Evolutionary conservation across 2,329 filamentous ascomycete genomes (phyloP), one percentile per base, ranked within the genome.

Genomic region (Monosporascus cannonballus): DNA sequence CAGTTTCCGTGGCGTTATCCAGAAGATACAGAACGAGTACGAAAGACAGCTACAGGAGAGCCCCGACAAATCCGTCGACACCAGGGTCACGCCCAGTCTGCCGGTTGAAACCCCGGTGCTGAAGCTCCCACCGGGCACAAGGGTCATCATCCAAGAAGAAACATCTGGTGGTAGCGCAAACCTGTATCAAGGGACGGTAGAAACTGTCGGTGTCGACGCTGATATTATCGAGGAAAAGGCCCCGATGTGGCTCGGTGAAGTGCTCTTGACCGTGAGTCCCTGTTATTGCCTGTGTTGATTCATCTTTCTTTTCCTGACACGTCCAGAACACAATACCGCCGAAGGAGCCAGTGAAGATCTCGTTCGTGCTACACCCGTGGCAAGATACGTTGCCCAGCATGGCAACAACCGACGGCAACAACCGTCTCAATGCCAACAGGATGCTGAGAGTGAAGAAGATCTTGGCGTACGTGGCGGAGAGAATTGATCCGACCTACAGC

Each of bases 401-500:
- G 48, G 82, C 87, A 34, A 81, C 84, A 24, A 71, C 83, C 4
- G 91, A 96, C 65, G 87, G 86, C 50, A 96, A 93, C 69, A 93
- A 92, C 59, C 86, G 94, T 24, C 78, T 99, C 49, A 99, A 97
- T 67, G 94, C 94, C 11, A 99, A 97, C 66, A 84, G 93, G 51
- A 97, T 99, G 94, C 78, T 99, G 49, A 83, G 94, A 47, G 90
- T 95, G 3, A 93, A 90, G 73, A 99, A 99, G 76, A 94, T 99
- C 22, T 73, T 97, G 53, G 84, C 85, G 0, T 99, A 99, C 64
- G 84, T 99, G 18, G 90, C 91, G 1, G 94, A 99, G 70, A 82
- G 92, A 51, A 93, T 99, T 53, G 93, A 97, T 61, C 78, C 83
- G 7, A 78, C 78, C n/a, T 74, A 79, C 0, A 77, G 84, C 48